Base-by-base conservation (phyloP, 2,329 filamentous ascomycete genomes). In the Thielaviopsis ethacetica region DNA sequence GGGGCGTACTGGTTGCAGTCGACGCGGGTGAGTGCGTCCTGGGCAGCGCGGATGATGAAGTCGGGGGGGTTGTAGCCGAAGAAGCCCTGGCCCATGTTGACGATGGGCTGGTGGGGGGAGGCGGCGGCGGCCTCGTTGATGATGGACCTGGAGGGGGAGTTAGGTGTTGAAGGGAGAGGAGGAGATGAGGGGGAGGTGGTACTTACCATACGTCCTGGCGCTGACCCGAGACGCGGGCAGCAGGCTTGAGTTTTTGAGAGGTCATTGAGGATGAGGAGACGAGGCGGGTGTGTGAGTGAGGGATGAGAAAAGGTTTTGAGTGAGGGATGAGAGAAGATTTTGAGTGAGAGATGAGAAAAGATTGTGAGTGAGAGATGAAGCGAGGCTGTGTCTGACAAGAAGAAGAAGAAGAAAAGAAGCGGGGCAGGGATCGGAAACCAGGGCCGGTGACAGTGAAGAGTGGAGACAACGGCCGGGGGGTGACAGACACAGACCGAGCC, bases 1-100 rank as follows among this genome's bases (percentile, higher is more conserved):
- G 91, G 93, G 22, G 90, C 91, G 77, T 98, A 98, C 76, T 98
- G 93, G 71, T 98, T 98, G 79, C 91, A 96, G 65, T 97, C 93
- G 22, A 98, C 91, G 56, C 83, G 80, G 68, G 95, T 85, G 56
- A 98, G 79, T 47, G 91, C 91, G 47, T 85, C 76, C 72, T 95
- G 97, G 56, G 93, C 93, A 50, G 93, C 93, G 65, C 95, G 81
- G 63, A 96, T 76, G 63, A 96, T 89, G 71, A 95, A 97, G 41
- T 84, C 72, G 7, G 91, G 91, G 59, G 91, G 91, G 68, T 97
- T 97, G 72, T 97, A 97, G 61, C 91, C 91, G 65, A 89, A 91
- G 76, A 89, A 89, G 58, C 80, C 80, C 68, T 83, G 80, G 27
- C 80, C 81, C 74, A 83, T 76, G 65, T 84, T 84, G 62, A 84